These are phyloP conservation scores for Pythium oligandrum DNA, from an alignment of 352 stramenopile genomes.

Conservation along the genomic window DNA sequence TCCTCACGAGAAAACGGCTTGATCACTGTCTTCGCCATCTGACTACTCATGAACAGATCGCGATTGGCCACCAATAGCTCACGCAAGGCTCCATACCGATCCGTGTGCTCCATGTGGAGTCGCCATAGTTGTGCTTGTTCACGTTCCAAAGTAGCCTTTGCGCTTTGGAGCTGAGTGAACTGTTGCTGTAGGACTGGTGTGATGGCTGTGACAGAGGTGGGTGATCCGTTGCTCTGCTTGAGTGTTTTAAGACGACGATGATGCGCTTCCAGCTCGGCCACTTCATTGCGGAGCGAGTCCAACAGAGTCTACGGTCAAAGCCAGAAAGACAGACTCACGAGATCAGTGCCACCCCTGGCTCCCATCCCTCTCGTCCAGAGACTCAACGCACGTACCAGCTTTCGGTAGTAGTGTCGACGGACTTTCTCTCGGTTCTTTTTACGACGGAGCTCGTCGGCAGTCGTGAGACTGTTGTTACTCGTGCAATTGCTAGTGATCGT, in stretches of 20 bases:
- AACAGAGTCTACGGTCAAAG: conserved; percentile 5
- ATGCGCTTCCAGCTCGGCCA: conserved; percentile 15
- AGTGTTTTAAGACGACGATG: conserved; percentile 9
- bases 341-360: too few relatives aligned
- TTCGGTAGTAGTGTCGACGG: conserved; percentile 30
- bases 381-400: conserved; percentile 2
- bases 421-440: conserved; percentile 32
- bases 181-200: neutral
- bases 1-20: conserved; percentile 15
- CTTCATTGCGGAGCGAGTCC: conserved; percentile 14
- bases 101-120: too few relatives aligned
- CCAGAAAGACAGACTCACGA: too few relatives aligned
- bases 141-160: too few relatives aligned
- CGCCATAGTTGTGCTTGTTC: too few relatives aligned
- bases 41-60: conserved; percentile 13
- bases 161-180: conserved; percentile 1
- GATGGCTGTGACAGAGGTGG: neutral
- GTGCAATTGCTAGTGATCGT: neutral
- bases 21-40: conserved; percentile 9
- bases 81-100: too few relatives aligned
- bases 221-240: conserved; percentile 6
- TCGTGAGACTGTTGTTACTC: neutral
- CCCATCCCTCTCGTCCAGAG: too few relatives aligned
- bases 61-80: conserved; percentile 9
- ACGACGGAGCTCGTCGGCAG: conserved; percentile 15